phyloP scores from a whole-genome alignment of 768 basidiomycete species.

The Collybia mongolica region DNA sequence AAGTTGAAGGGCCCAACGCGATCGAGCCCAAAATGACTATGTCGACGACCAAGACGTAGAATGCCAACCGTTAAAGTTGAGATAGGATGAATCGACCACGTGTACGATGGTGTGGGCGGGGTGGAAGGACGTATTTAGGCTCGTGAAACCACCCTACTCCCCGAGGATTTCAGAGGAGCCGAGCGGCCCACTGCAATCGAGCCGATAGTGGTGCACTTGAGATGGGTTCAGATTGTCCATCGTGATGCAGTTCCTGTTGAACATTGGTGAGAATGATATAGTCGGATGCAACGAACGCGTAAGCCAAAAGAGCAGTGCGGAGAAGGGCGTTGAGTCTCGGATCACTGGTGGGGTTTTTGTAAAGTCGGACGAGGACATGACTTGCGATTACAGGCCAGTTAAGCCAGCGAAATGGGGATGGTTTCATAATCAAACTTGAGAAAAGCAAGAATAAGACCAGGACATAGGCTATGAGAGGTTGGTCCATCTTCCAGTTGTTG shows the following conservation, averaged over 20 bases:
- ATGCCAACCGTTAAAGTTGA: constrained; percentile 9
- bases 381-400: constrained; percentile 12
- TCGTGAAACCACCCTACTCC: constrained; percentile 29
- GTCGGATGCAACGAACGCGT: constrained; percentile 6
- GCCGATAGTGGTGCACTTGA: constrained; percentile 13
- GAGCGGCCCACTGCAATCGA: constrained; percentile 22
- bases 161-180: constrained; percentile 22
- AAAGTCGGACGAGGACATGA: constrained; percentile 3
- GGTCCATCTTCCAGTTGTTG: too few species aligned
- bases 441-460: neutral
- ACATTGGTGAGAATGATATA: constrained; percentile 24
- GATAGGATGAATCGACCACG: constrained; percentile 18
- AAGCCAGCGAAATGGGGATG: constrained; percentile 9
- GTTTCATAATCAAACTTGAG: constrained; percentile 6
- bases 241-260: constrained; percentile 18
- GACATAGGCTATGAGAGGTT: too few species aligned
- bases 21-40: constrained; percentile 16
- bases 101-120: constrained; percentile 12
- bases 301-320: neutral
- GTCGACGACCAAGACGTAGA: constrained; percentile 21
- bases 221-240: constrained; percentile 13
- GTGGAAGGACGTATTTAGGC: constrained; percentile 14
- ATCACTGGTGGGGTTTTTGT: constrained; percentile 1
- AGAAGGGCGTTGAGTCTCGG: constrained; percentile 6
- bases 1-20: constrained; percentile 22